Evolutionary conservation across 1,284 basidiomycete species (phyloP), one percentile per base, ranked within the genome.

Genomic region (Stygiomarasmius scandens): DNA sequence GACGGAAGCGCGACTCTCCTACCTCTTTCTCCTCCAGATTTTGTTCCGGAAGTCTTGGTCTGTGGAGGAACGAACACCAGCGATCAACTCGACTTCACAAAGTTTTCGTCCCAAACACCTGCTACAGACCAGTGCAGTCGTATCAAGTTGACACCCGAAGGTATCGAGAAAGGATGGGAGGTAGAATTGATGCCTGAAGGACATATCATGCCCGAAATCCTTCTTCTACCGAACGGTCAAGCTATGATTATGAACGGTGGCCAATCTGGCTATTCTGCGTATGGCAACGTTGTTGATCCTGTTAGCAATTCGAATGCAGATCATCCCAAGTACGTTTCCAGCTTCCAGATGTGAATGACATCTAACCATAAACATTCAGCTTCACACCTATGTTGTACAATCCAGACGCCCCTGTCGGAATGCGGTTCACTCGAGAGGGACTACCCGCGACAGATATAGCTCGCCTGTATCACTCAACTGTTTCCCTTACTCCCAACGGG

Each of bases 171-270:
- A 44, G 77, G 75, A 5, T 78, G 77, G 77, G 23, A 61, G 23
- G 69, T 74, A 3, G 74, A 77, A 54, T 55, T 65, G 12, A 74
- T 78, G 74, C 67, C 74, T 0, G 67, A 69, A 25, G 60, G 69
- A 22, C 65, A 79, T n/a, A 74, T 77, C 22, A 83, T 84, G 81
- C 74, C 75, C 2, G 77, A 80, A 63, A 70, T 78, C 46, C 63
- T 86, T 20, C 73, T 84, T 24, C 68, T 83, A 22, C 84, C 84
- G 1, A 80, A 81, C 60, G 83, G 83, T 2, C 73, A 79, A 62
- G 65, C 83, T 8, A 65, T 83, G 36, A 77, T 84, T 58, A 70
- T 75, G 45, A 83, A 82, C 64, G 82, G 79, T 25, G 80, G 68
- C 1, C 55, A 65, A 23, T 72, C 72, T 1, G 81, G 81, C 12